A percentile compares a stretch with the other conserved stretches of the same genome.
Conservation (phyloP, 1,139 yeast species). For the Suhomyces chickasaworum region DNA sequence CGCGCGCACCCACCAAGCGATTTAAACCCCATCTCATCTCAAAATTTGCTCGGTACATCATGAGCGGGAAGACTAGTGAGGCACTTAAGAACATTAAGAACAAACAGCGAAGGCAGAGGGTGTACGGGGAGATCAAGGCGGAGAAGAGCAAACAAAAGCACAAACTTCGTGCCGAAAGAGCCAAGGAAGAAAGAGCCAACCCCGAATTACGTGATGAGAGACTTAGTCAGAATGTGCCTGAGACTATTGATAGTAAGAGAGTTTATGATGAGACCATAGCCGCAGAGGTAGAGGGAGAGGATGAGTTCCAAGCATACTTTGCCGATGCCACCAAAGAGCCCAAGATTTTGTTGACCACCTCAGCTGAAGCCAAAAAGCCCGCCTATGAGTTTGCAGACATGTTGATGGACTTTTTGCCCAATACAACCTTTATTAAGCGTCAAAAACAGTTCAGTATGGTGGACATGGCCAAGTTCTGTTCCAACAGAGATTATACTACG, state of each 20-base stretch:
- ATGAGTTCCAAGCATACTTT: slow-evolving; percentile 72
- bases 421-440: slow-evolving; percentile 82
- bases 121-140: slow-evolving; percentile 73
- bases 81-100: slow-evolving; percentile 58
- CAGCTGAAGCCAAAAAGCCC: slow-evolving; percentile 77
- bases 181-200: slow-evolving; percentile 78
- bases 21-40: slow-evolving; percentile 7
- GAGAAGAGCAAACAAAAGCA: slow-evolving; percentile 78
- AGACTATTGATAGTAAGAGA: slow-evolving; percentile 85
- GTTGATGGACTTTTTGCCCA: slow-evolving; percentile 81
- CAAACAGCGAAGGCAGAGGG: slow-evolving; percentile 77
- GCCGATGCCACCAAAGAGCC: slow-evolving; percentile 58
- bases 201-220: slow-evolving; percentile 83
- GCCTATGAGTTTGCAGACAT: slow-evolving; percentile 92
- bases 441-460: slow-evolving; percentile 80
- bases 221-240: slow-evolving; percentile 76
- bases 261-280: slow-evolving; percentile 88
- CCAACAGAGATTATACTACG: slow-evolving; percentile 84
- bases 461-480: slow-evolving; percentile 82
- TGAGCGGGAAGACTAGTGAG: slow-evolving; percentile 30
- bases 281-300: slow-evolving; percentile 76
- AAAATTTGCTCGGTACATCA: slow-evolving; percentile 6
- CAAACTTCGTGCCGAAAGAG: slow-evolving; percentile 71
- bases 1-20: background rate
- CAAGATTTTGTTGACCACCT: slow-evolving; percentile 86